Evolutionary conservation across 306 rosid species (phyloP).

Genomic region (Castanea mollissima): DNA sequence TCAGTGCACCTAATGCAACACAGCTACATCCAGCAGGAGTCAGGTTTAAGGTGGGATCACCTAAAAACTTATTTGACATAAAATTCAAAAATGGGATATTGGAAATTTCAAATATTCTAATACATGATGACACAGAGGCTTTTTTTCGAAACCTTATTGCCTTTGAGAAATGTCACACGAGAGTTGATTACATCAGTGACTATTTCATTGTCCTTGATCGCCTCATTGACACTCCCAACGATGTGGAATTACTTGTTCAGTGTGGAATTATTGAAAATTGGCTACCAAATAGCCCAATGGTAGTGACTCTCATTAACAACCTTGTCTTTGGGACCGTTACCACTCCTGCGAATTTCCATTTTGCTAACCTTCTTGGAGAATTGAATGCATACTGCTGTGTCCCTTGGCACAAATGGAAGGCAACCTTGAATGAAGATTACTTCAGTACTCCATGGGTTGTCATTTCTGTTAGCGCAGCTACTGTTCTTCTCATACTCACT

Average conservation of each 20-base stretch:
- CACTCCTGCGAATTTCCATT: background rate
- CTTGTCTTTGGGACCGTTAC: too few species aligned
- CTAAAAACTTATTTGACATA: slow-evolving; percentile 7
- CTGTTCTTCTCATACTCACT: background rate
- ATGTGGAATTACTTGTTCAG: slow-evolving; percentile 23
- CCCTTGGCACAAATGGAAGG: slow-evolving; percentile 18
- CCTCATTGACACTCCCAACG: slow-evolving; percentile 5
- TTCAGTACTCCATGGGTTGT: slow-evolving; percentile 24
- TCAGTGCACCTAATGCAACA: too few species aligned
- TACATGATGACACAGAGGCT: background rate
- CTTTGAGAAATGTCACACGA: background rate
- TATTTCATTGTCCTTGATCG: slow-evolving; percentile 9
- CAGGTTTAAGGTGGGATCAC: slow-evolving; percentile 2
- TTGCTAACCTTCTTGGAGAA: background rate
- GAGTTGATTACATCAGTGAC: background rate
- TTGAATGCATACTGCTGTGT: background rate
- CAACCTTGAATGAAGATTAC: slow-evolving; percentile 18
- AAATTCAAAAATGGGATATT: slow-evolving; percentile 8
- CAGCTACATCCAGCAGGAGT: slow-evolving; percentile 3
- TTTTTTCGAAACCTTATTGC: slow-evolving; percentile 1
- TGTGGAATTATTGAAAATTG: too few species aligned
- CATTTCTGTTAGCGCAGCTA: slow-evolving; percentile 4
- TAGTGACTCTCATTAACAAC: too few species aligned
- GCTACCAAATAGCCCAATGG: too few species aligned
- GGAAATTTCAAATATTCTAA: slow-evolving; percentile 8